These are phyloP conservation scores for Diaporthe nobilis DNA, from an alignment of 2,329 filamentous ascomycete genomes.

Conservation along the genomic window DNA sequence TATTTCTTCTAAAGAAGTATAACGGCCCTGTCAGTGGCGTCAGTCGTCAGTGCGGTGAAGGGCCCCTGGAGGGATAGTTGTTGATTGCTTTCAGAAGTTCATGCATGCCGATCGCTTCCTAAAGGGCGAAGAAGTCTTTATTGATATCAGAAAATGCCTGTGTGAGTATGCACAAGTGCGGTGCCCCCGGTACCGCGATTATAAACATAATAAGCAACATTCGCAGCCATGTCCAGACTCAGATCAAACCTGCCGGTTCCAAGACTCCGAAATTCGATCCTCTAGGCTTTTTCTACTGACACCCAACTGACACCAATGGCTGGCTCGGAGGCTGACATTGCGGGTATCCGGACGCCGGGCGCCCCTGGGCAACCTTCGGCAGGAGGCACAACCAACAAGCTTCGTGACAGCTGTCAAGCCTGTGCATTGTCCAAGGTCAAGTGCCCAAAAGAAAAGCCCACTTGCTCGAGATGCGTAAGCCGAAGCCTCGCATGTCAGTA, in stretches of 20 bases:
- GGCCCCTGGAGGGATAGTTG: too few species aligned
- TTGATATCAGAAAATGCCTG: neutral
- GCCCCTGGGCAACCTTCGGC: neutral
- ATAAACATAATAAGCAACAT: neutral
- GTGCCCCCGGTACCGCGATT: neutral
- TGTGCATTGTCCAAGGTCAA: slow-evolving; percentile 55
- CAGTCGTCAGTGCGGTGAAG: neutral
- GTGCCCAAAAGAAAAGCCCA: slow-evolving; percentile 52
- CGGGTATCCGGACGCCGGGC: neutral
- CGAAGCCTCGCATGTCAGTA: neutral
- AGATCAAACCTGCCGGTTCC: neutral
- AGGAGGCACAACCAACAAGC: neutral
- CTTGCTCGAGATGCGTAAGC: slow-evolving; percentile 51
- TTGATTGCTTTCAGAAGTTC: neutral
- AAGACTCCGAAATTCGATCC: neutral
- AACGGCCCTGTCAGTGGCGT: neutral
- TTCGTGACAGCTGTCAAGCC: slow-evolving; percentile 52
- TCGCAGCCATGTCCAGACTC: neutral
- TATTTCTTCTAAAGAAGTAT: neutral
- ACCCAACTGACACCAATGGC: neutral
- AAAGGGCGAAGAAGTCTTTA: neutral
- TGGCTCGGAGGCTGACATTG: neutral
- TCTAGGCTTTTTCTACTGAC: neutral
- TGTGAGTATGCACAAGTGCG: too few species aligned
- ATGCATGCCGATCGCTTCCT: neutral